Evolutionary conservation across 352 stramenopile genomes (phyloP), one percentile per base, ranked within the genome.

Genomic region (Pythium sukuiense): DNA sequence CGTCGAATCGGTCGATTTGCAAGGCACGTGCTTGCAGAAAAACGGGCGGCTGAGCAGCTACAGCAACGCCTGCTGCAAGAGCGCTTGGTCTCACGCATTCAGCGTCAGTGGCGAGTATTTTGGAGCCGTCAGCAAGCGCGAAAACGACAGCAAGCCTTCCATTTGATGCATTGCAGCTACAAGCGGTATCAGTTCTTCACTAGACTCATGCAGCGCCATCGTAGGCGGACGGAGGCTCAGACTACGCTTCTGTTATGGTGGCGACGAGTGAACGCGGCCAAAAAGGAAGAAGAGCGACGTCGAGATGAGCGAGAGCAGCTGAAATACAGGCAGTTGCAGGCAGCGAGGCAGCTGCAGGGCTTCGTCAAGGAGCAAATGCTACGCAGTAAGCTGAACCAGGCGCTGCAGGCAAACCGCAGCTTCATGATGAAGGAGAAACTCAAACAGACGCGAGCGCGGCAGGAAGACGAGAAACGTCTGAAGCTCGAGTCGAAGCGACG

Each of bases 321-420:
- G 32, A 29, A 29, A 48, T 6, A 6, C 2, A 43, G 33, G 12
- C 29, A 26, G n/a, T 6, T 48, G 18, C 54, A 43, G 32, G 45
- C 45, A 16, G 45, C 45, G 45, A 52, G 14, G 20, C 45, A 52
- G 27, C 61, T 89, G n/a, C 72, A 85, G 52, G 60, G 62, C 0
- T 87, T 83, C 16, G 55, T 87, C 7, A 76, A 67, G 3, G 79
- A 90, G 65, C 66, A 75, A 57, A 8, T 80, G 16, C 59, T 90
- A 3, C 76, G 76, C 0, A 60, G 65, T 2, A 65, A 69, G 48
- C 56, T 89, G 20, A 72, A 69, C n/a, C 60, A 63, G 24, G 78
- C 65, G 5, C 65, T 76, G 18, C 69, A 73, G 27, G 58, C 61
- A 39, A 63, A 76, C 13, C 79, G 76, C 20, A 76, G 74, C 4